Conservation (phyloP, 2,329 filamentous ascomycete genomes). For the Fusarium napiforme region DNA sequence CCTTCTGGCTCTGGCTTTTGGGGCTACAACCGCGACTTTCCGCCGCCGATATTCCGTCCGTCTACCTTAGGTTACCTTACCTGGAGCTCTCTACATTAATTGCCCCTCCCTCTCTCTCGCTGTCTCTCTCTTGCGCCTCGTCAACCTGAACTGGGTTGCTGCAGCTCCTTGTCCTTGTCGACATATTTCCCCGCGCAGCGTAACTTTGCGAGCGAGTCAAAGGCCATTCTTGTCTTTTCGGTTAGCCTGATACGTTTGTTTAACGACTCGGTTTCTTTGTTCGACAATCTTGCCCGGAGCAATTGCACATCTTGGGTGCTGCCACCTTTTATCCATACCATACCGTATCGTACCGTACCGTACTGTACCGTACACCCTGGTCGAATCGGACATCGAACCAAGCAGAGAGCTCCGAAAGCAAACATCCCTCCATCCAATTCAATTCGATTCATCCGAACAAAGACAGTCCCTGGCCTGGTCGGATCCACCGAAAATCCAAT, state of each 20-base stretch:
- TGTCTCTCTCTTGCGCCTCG: constrained; percentile 9
- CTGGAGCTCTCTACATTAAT: constrained; percentile 18
- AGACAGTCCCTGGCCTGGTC: constrained; percentile 19
- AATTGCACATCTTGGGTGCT: constrained; percentile 31
- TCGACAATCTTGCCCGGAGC: constrained; percentile 30
- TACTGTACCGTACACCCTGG: constrained; percentile 5
- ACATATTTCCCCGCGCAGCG: constrained; percentile 10
- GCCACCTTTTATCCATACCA: background rate
- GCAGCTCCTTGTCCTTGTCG: background rate
- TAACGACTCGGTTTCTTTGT: constrained; percentile 14
- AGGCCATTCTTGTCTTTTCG: background rate
- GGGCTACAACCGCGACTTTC: constrained; percentile 26
- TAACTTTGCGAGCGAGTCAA: constrained; percentile 1
- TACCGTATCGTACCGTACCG: background rate
- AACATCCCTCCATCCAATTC: constrained; percentile 9
- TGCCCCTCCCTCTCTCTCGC: constrained; percentile 20
- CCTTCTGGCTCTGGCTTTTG: background rate
- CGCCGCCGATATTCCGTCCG: constrained; percentile 3
- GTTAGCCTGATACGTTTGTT: constrained; percentile 14
- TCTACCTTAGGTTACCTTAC: background rate
- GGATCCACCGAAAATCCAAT: constrained; percentile 17
- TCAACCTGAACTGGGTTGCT: constrained; percentile 3
- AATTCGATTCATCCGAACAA: constrained; percentile 20
- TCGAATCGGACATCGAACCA: constrained; percentile 25
- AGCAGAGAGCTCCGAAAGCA: constrained; percentile 30